Percentiles rank a stretch among this genome's conserved stretches.
Evolutionary conservation across 2,329 filamentous ascomycete genomes (phyloP).

Genomic region (Fonsecaea pugnacius): DNA sequence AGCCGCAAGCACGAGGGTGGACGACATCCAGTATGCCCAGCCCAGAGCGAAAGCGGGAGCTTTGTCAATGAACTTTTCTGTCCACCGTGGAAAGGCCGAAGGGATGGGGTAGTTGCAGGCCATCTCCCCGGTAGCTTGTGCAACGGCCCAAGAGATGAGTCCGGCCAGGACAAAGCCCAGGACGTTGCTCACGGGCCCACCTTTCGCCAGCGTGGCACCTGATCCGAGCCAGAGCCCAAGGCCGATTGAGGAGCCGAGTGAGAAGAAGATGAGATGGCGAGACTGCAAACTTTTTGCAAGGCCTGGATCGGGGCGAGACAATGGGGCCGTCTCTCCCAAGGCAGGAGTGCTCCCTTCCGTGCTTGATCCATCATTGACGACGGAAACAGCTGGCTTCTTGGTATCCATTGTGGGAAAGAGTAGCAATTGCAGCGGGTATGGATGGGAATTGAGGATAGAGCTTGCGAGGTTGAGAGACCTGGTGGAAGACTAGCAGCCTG

Average conservation of each 20-base stretch:
- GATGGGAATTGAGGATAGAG: no score
- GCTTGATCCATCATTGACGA: no score
- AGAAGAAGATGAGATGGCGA: conserved; percentile 48
- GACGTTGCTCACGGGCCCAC: conserved; percentile 53
- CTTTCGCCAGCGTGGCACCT: conserved; percentile 48
- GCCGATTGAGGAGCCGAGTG: conserved; percentile 50
- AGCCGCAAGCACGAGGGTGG: conserved; percentile 48
- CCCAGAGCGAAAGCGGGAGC: conserved; percentile 53
- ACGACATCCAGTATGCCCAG: conserved; percentile 55
- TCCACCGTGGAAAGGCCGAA: conserved; percentile 55
- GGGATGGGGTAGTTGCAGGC: conserved; percentile 54
- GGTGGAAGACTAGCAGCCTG: no score
- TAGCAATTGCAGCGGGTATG: no score
- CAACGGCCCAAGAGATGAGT: conserved; percentile 51
- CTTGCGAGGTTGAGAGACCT: no score
- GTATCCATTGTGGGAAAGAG: no score
- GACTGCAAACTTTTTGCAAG: conserved; percentile 21
- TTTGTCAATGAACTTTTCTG: conserved; percentile 51
- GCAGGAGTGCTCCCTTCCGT: no score
- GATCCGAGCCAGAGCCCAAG: conserved; percentile 56
- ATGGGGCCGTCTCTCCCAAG: no score
- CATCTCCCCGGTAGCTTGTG: conserved; percentile 55
- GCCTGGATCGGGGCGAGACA: not conserved
- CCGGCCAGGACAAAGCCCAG: conserved; percentile 51
- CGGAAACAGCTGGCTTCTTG: no score